Base-by-base conservation (phyloP, 768 basidiomycete species). In the Amanita muscaria region DNA sequence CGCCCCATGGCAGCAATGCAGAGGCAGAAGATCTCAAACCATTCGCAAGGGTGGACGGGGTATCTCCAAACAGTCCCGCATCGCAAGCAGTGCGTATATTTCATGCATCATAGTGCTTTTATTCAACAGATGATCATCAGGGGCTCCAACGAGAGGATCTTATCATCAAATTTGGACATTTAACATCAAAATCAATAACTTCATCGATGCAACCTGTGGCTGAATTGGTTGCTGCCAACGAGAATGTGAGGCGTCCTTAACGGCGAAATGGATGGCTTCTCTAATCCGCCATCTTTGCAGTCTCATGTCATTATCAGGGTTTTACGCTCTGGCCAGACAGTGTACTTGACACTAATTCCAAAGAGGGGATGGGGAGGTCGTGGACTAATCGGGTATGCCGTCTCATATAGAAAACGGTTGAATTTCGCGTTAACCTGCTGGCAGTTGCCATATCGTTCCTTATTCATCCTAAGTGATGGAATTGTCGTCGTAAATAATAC, bases 341-440 rank as follows among this genome's bases (percentile, higher is more conserved):
- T 77, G 11, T 65, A 65, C 15, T 54, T 89, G 46, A 71, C 61
- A n/a, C 64, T 91, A 33, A 80, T 67, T 3, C 88, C 89, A 5
- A 62, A 77, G 40, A 76, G 70, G 46, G 81, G 81, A 5, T 96
- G 91, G 91, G 89, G 88, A 49, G 91, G 91, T 8, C 69, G 88
- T 47, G 91, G 91, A 7, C 68, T 83, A 59, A 65, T 96, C 33
- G 91, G 91, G 83, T 88, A 50, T 54, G 79, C 30, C 31, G 18
- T 2, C 7, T 32, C 25, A 19, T 32, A 24, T 16, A 24, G 12
- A 23, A 32, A 14, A 22, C 16, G n/a, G 7, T 16, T 35, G 7
- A 4, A 23, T 31, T 15, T 46, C 14, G n/a, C n/a, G n/a, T n/a
- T n/a, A n/a, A n/a, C n/a, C n/a, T n/a, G n/a, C n/a, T n/a, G n/a